Evolutionary conservation across 2,329 filamentous ascomycete genomes (phyloP), one percentile per base, ranked within the genome.

Genomic region (Ceratocystis destructans): DNA sequence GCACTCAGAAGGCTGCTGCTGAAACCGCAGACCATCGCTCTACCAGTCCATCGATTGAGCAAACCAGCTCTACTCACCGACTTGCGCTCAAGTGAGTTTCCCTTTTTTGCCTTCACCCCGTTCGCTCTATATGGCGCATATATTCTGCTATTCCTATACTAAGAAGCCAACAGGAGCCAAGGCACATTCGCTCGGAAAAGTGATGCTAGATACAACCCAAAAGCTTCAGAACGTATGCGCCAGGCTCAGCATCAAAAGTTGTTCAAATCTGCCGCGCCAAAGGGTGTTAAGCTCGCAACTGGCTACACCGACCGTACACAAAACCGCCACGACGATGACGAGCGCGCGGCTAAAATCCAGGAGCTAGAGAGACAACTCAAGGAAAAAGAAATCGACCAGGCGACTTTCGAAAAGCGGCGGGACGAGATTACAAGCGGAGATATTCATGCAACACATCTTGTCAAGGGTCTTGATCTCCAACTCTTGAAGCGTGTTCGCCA

Each of bases 391-490:
- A 91, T 97, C 70, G 89, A 95, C 70, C 82, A 85, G 70, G 82
- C 82, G 62, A 90, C 86, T 0, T 96, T 95, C 73, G 86, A 93
- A 71, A 85, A 82, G 71, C 75, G 93, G 50, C 80, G 88, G 44
- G 83, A 83, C 69, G 83, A 95, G 71, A 90, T 96, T 66, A 83
- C 90, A 0, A 92, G 91, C 2, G 93, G 92, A 6, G 88, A 96
- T 73, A 76, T 92, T 25, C 79, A 79, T 15, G 90, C 85, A 71
- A 96, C 91, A 15, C 90, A 96, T 79, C 76, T 96, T 70, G 87
- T 97, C 61, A 97, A 96, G 73, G 94, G 94, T 0, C 76, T 99
- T 62, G 94, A 99, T 75, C 88, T 90, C 73, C 88, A 88, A 74
- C 78, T 97, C 12, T 77, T 92, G 33, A 83, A 88, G 74, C 80